These are phyloP conservation scores for Aphanomyces invadans DNA, from an alignment of 352 stramenopile genomes.

Conservation along the genomic window DNA sequence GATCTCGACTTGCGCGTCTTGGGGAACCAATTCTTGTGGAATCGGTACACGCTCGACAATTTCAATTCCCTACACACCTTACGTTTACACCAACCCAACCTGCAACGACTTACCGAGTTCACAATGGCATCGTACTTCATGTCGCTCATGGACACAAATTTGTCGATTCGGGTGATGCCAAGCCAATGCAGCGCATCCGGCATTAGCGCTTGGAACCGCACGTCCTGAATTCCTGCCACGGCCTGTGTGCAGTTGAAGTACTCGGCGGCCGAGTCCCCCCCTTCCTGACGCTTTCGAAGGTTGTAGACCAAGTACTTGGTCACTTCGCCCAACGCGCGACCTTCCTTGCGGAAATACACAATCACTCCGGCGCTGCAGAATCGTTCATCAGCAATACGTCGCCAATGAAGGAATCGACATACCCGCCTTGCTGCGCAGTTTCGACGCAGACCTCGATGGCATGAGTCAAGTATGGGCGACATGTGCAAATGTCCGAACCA, in stretches of 20 bases:
- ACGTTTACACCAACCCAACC: neutral
- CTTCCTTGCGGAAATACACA: constrained; percentile 99
- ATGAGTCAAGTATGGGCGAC: constrained; percentile 97
- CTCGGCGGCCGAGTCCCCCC: constrained; percentile 93
- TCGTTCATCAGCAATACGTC: neutral
- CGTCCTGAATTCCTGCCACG: constrained; percentile 96
- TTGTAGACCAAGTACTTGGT: constrained; percentile 99
- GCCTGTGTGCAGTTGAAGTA: constrained; percentile 99
- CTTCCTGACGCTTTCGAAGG: constrained; percentile 96
- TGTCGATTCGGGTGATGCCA: constrained; percentile 90
- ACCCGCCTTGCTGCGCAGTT: constrained; percentile 95
- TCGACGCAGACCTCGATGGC: constrained; percentile 99
- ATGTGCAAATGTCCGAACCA: constrained; percentile 99
- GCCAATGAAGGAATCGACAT: constrained; percentile 22
- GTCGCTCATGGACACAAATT: constrained; percentile 97
- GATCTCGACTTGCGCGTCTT: constrained; percentile 98
- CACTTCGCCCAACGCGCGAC: constrained; percentile 94
- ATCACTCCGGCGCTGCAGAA: constrained; percentile 86
- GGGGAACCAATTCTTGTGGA: constrained; percentile 94
- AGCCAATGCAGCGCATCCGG: constrained; percentile 99
- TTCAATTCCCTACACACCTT: constrained; percentile 84
- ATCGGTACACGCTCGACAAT: constrained; percentile 99
- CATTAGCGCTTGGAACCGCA: constrained; percentile 98
- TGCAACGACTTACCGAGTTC: constrained; percentile 74
- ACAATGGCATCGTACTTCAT: constrained; percentile 99